Evolutionary conservation across 148 eudicot species (phyloP).

Genomic region (Limonium bicolor): DNA sequence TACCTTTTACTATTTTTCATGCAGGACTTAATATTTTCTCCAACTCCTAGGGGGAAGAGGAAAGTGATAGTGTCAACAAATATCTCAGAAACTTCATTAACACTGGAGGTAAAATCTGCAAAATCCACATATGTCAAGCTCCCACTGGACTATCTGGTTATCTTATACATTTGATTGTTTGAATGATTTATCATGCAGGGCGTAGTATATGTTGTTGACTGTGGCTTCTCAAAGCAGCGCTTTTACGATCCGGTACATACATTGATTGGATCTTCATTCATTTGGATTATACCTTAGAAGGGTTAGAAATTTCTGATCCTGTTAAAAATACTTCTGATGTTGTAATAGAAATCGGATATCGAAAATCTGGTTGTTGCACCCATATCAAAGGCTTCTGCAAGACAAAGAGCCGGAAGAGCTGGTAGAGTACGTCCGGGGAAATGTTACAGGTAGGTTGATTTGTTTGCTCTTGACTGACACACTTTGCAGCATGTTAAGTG

Average conservation of each 20-base stretch:
- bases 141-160: no score
- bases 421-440: constrained; percentile 97
- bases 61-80: constrained; percentile 93
- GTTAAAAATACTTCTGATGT: neutral
- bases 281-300: neutral
- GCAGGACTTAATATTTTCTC: constrained; percentile 82
- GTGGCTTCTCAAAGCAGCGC: constrained; percentile 96
- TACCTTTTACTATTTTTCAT: constrained; percentile 3
- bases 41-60: constrained; percentile 88
- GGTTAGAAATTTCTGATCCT: neutral
- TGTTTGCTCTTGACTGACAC: no score
- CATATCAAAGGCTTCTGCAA: constrained; percentile 94
- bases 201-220: constrained; percentile 84
- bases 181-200: constrained; percentile 36
- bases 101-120: constrained; percentile 58
- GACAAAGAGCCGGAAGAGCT: constrained; percentile 97
- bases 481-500: no score
- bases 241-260: constrained; percentile 80
- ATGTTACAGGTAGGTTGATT: constrained; percentile 92
- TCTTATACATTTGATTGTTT: no score
- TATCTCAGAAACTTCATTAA: constrained; percentile 96
- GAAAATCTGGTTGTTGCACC: constrained; percentile 90
- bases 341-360: constrained; percentile 62
- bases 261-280: neutral
- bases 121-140: no score